These are phyloP conservation scores for Kluyveromyces lactis DNA, from an alignment of 805 yeast species.

Conservation along the genomic window DNA sequence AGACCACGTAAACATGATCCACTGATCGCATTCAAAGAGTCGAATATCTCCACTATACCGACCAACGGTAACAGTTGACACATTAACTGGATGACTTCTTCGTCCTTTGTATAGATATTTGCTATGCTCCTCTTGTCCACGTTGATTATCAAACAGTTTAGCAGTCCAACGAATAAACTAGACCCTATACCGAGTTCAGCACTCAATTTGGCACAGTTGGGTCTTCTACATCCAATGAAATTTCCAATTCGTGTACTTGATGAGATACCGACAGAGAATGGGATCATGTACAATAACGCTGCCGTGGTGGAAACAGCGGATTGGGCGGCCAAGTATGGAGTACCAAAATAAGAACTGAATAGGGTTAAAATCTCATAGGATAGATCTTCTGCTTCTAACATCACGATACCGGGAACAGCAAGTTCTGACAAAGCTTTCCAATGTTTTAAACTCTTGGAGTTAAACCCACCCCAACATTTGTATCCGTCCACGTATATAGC, in stretches of 20 bases:
- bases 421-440: constrained; percentile 52
- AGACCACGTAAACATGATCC: constrained; percentile 84
- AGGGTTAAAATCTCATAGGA: constrained; percentile 69
- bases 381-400: constrained; percentile 70
- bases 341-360: constrained; percentile 62
- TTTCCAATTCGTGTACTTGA: constrained; percentile 67
- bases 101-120: constrained; percentile 51
- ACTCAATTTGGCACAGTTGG: constrained; percentile 39
- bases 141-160: constrained; percentile 44
- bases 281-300: constrained; percentile 60
- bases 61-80: constrained; percentile 48
- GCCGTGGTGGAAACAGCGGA: constrained; percentile 62
- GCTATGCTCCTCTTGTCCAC: constrained; percentile 45
- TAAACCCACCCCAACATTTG: constrained; percentile 64
- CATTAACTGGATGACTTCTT: constrained; percentile 45
- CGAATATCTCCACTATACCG: constrained; percentile 62
- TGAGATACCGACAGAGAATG: constrained; percentile 67
- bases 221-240: constrained; percentile 52
- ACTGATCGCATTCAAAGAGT: constrained; percentile 61
- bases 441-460: constrained; percentile 40
- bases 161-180: constrained; percentile 37
- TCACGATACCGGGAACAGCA: constrained; percentile 68
- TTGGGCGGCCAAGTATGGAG: constrained; percentile 64
- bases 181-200: constrained; percentile 36
- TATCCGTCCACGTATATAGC: constrained; percentile 52